Base-by-base conservation (phyloP, 2,329 filamentous ascomycete species). In the Ceratocystis harringtonii region DNA sequence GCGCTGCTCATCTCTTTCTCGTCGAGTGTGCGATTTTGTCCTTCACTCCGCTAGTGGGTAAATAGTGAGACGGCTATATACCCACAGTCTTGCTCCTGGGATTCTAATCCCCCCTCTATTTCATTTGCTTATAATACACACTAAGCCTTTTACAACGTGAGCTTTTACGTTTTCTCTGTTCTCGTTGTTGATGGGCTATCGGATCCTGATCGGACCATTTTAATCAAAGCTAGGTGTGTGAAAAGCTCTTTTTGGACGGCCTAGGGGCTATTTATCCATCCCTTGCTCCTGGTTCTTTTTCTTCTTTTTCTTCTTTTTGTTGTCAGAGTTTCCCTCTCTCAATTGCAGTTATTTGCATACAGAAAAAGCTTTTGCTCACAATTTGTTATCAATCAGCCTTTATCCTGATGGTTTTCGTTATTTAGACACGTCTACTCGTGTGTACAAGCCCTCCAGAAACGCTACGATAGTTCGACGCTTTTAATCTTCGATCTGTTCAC, bases 181-280 rank as follows among this genome's bases (percentile, higher is more conserved):
- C 25, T 66, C 36, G 45, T 30, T 63, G 44, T 36, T 15, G 43
- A 44, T 25, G 28, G 55, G 22, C 32, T 5, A 66, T 64, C 55
- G 50, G 65, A 66, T 63, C n/a, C 61, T n/a, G 36, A 66, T 61
- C 62, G 61, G 65, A 44, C 65, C 61, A 55, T 58, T 61, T 17
- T 28, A 32, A 19, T 15, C 6, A 50, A 22, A 28, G 36, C 41
- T 3, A 3, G 32, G 55, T 36, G 19, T 19, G 28, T 58, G 28
- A 30, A 65, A 48, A 62, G 50, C 43, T 32, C 17, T 32, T 30
- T 19, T 48, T 30, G 17, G 30, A 43, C 8, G 12, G 36, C 15
- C 36, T 50, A 15, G 36, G 10, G 36, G 10, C 36, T 41, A 41
- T 41, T 41, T 41, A 41, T 41, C 36, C 12, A 41, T 41, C 36